Evolutionary conservation across 441 rosid species (phyloP), one percentile per base, ranked within the genome.

Genomic region (Erodium moschatum): DNA sequence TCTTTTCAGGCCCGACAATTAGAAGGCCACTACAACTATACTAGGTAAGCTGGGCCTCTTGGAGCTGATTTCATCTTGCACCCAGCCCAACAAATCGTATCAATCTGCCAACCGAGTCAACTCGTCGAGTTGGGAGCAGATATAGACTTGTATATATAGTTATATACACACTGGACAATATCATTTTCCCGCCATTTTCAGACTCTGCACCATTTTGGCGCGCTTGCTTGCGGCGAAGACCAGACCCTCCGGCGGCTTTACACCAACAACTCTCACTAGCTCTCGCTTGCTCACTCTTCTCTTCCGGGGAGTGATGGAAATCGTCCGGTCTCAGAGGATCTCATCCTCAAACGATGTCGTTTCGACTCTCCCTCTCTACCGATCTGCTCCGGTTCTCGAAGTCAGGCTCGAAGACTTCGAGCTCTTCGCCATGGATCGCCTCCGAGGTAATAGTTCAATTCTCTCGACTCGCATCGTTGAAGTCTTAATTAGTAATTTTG

Each of bases 361-460:
- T 69, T 58, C 87, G 0, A 76, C 83, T 16, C 84, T 90, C 50
- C 98, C 95, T 18, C 87, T 94, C 29, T 90, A 95, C 79, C 84
- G 90, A 20, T 83, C 87, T 10, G 90, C 95, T 6, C 99, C 97
- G 46, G 16, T 82, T 4, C 87, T 91, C 71, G 95, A 95, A 72
- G 96, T 95, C 77, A 84, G 97, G 61, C 89, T 91, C 63, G 97
- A 91, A 71, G 97, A 95, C 66, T 95, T 90, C 85, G 97, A 90
- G 84, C 89, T 88, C 79, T 92, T 84, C 80, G 91, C 99, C 77
- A 78, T 89, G 61, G 96, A 92, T 84, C 96, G 97, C 60, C 85
- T 95, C 72, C 87, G 90, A 81, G 98, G 64, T 60, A 56, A 48
- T 67, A 21, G 4, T 18, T 20, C 10, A 50, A 0, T 46, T 19